Conservation (phyloP, 108 stramenopile species). For the Cyclotella atomus region DNA sequence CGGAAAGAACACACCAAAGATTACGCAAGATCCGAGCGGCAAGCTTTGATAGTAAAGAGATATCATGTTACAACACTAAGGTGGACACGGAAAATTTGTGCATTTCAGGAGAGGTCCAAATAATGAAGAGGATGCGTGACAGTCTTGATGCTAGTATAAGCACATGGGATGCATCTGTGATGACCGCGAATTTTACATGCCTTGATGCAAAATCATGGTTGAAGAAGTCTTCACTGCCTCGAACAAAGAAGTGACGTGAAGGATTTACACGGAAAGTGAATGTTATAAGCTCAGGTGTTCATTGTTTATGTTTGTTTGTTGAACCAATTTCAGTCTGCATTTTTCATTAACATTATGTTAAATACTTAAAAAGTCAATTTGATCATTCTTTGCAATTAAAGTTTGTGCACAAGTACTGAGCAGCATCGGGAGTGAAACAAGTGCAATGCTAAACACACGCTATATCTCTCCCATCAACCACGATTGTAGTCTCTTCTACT, state of each 20-base stretch:
- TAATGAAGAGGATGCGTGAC: not conserved
- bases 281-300: not conserved
- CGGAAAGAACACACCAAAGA: not conserved
- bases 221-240: not conserved
- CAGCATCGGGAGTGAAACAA: no score
- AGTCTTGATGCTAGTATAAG: not conserved
- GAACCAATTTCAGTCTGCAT: no score
- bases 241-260: no score
- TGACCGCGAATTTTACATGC: not conserved
- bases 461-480: no score
- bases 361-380: no score
- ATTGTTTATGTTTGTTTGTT: no score
- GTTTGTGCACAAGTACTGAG: no score
- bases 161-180: not conserved
- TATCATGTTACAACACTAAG: not conserved
- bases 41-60: not conserved
- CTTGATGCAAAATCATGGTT: not conserved
- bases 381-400: no score
- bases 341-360: no score
- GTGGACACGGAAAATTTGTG: not conserved
- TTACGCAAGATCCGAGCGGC: not conserved
- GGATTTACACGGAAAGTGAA: not conserved
- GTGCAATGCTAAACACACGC: no score
- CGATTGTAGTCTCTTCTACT: no score
- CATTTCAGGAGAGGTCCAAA: not conserved